Conservation (phyloP, 805 yeast species). For the Pichia kluyveri region DNA sequence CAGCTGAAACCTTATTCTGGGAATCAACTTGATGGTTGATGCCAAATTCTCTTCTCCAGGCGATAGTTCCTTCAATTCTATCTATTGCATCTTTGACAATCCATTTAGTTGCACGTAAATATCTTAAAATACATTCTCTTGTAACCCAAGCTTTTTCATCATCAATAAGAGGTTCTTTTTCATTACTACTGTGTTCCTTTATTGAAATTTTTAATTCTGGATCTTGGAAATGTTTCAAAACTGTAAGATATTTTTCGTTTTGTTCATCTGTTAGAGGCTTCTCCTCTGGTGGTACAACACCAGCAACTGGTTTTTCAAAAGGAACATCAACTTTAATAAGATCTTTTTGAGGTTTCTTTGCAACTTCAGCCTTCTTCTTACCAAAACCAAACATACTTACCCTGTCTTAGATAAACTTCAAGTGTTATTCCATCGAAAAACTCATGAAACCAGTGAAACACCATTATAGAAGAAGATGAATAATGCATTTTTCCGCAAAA, state of each 20-base stretch:
- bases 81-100: slow-evolving; percentile 55
- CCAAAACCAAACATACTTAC: slow-evolving; percentile 19
- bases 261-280: slow-evolving; percentile 43
- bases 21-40: slow-evolving; percentile 40
- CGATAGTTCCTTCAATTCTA: slow-evolving; percentile 67
- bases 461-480: too few species aligned
- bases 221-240: slow-evolving; percentile 52
- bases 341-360: slow-evolving; percentile 5
- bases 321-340: slow-evolving; percentile 34
- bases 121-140: slow-evolving; percentile 82
- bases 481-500: too few species aligned
- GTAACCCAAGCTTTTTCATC: slow-evolving; percentile 89
- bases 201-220: slow-evolving; percentile 41
- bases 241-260: slow-evolving; percentile 48
- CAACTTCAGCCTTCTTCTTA: slow-evolving; percentile 16
- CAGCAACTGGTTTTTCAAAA: slow-evolving; percentile 44
- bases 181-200: slow-evolving; percentile 34
- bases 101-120: slow-evolving; percentile 94
- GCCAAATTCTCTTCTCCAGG: slow-evolving; percentile 95
- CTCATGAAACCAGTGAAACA: too few species aligned
- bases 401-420: too few species aligned
- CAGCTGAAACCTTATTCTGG: slow-evolving; percentile 42
- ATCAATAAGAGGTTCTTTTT: slow-evolving; percentile 29
- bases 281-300: slow-evolving; percentile 42
- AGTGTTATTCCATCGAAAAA: too few species aligned